Conservation (phyloP, 768 basidiomycete species). For the Grammothele lineata region DNA sequence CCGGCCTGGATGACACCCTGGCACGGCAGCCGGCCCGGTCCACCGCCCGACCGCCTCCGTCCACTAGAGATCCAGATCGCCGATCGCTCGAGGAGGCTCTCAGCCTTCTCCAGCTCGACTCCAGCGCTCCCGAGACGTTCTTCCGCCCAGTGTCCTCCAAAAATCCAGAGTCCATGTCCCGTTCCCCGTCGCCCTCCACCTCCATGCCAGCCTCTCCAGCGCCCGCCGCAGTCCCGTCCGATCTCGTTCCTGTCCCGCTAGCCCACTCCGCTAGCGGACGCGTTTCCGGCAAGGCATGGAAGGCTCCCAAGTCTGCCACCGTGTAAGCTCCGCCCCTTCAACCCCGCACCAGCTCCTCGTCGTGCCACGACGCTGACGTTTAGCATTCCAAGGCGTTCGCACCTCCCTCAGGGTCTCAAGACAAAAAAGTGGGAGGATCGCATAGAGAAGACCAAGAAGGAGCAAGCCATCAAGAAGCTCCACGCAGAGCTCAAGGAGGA, state of each 20-base stretch:
- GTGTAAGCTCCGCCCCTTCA: conserved; percentile 62
- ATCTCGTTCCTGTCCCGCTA: conserved; percentile 23
- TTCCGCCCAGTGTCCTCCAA: no score
- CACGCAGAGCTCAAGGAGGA: conserved; percentile 73
- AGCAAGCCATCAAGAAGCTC: conserved; percentile 68
- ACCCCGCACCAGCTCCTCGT: conserved; percentile 51
- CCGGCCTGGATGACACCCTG: no score
- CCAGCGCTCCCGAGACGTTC: no score
- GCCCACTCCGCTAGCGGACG: conserved; percentile 62
- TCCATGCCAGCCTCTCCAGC: not conserved
- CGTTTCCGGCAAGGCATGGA: conserved; percentile 54
- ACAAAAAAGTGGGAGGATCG: conserved; percentile 64
- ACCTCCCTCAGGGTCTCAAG: conserved; percentile 61
- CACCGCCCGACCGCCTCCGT: no score
- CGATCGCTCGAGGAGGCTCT: no score
- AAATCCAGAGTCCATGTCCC: not conserved
- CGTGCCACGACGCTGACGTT: no score
- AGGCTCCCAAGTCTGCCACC: conserved; percentile 26
- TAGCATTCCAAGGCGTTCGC: conserved; percentile 53
- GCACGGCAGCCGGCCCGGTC: no score
- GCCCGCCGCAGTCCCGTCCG: not conserved
- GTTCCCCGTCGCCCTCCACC: not conserved
- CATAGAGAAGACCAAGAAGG: conserved; percentile 63
- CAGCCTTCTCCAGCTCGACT: no score
- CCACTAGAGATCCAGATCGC: no score